Conservation (phyloP, 257 asterid genomes). For the Nicotiana tabacum region DNA sequence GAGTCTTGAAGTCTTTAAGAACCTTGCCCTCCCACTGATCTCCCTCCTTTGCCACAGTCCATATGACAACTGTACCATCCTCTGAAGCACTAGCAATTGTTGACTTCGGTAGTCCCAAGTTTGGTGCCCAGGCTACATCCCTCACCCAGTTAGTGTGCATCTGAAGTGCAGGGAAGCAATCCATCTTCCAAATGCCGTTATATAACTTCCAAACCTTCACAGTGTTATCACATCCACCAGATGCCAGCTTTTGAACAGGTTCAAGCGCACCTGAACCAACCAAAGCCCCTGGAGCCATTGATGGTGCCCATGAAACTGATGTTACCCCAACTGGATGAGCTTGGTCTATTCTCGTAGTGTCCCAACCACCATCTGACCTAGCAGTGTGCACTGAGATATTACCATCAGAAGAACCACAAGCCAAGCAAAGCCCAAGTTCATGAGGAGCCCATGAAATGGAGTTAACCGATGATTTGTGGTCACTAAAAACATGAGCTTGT, state of each 20-base stretch:
- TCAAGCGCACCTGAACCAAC: constrained; percentile 61
- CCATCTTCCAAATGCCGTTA: constrained; percentile 84
- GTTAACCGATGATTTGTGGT: constrained; percentile 82
- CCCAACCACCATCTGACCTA: constrained; percentile 81
- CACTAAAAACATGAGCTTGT: constrained; percentile 60
- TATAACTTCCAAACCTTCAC: constrained; percentile 87
- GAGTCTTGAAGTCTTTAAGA: constrained; percentile 67
- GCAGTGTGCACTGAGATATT: constrained; percentile 63
- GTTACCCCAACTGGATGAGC: constrained; percentile 97
- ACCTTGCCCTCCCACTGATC: constrained; percentile 87
- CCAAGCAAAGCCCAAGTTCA: constrained; percentile 82
- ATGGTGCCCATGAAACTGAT: constrained; percentile 94
- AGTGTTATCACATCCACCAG: constrained; percentile 90
- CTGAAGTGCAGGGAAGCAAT: constrained; percentile 84
- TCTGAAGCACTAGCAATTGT: constrained; percentile 95
- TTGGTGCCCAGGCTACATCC: constrained; percentile 97
- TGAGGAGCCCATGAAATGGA: constrained; percentile 96
- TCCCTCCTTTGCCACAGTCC: constrained; percentile 82
- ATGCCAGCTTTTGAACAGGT: constrained; percentile 80
- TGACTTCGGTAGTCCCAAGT: constrained; percentile 90
- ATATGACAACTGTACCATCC: constrained; percentile 84
- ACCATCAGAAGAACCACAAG: constrained; percentile 94
- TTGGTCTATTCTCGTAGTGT: constrained; percentile 72
- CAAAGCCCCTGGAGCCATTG: constrained; percentile 74
- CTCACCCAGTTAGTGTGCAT: constrained; percentile 90